Base-by-base conservation (phyloP, 2,329 filamentous ascomycete genomes). In the Aspergillus sp. region DNA sequence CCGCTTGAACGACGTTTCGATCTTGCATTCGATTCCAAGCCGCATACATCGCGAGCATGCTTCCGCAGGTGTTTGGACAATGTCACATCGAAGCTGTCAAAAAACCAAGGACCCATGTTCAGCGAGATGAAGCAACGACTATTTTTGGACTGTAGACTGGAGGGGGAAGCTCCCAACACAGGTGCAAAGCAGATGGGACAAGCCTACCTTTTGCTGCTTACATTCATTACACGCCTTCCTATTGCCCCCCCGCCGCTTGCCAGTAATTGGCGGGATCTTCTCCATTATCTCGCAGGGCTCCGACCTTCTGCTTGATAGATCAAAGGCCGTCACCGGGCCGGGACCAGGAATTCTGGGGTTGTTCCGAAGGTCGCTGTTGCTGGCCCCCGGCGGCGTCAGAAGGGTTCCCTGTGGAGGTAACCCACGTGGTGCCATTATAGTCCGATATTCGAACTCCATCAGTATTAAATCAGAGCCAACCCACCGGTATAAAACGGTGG, bases 1-100 rank as follows among this genome's bases (percentile, higher is more conserved):
- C 47, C 82, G 75, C 67, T 82, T 83, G 68, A 85, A 85, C 57
- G 79, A 79, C 49, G 78, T 76, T 53, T 83, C 80, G 57, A 85
- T 81, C 56, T 80, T 79, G 67, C 81, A 85, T 52, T 75, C 72
- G 39, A 84, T 78, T 39, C 74, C 72, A 49, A 83, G 75, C 57
- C 82, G 79, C 50, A 72, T 68, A 64, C 81, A 85, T 50, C 81
- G 76, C 37, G 73, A 74, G 65, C 81, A 85, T 37, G 72, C 70
- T 51, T 74, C 71, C 54, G 81, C 82, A 6, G 79, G 80, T n/a
- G 79, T 78, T 53, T 81, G 77, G 38, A 80, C 71, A 52, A 84
- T 82, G 65, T 85, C 79, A 70, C 81, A 85, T 60, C 78, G 76
- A 51, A 85, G 70, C 81, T 84, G 53, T 50, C 40, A 35, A 26